Evolutionary conservation across 306 rosid species (phyloP), one percentile per base, ranked within the genome.

Genomic region (Quercus rubra): DNA sequence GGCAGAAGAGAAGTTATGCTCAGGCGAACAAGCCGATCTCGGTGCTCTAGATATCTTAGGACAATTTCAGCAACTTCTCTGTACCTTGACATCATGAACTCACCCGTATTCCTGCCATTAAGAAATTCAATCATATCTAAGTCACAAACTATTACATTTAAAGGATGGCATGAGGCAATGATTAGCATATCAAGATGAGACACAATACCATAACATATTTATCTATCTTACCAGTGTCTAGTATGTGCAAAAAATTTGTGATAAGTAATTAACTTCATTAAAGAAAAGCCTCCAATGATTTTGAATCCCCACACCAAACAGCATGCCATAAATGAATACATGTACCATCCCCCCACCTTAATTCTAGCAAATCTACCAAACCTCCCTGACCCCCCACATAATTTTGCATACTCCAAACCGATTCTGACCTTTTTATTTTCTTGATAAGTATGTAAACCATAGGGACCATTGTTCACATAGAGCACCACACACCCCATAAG

Each of bases 1-100:
- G 99, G 99, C 57, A 95, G 88, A 87, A 95, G 81, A 23, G 97
- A 93, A 62, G 99, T 95, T 83, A 95, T 93, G 94, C 99, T 95
- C 87, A 91, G 83, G 62, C 99, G 99, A 82, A 95, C 99, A 86
- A 95, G 98, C 55, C 94, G 92, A 74, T 95, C 98, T 63, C 97
- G 90, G 75, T 95, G 94, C 55, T 95, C 97, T 52, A 95, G 88
- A 85, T 95, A 95, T 83, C 96, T 89, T 25, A 95, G 93, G 86
- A 95, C 99, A 86, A 93, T 95, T 14, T 93, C 98, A 1, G 99
- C 98, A 88, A 95, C 99, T 91, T 95, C 99, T 75, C 97, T 91
- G 71, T 95, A 95, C 87, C 99, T 91, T 78, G 99, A 93, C 99
- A 95, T 95, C 99, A 95, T 95, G 79, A 95, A 95, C 81, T 95